phyloP scores from a whole-genome alignment of 2,329 filamentous ascomycete genomes.

The Basipetospora chlamydospora region DNA sequence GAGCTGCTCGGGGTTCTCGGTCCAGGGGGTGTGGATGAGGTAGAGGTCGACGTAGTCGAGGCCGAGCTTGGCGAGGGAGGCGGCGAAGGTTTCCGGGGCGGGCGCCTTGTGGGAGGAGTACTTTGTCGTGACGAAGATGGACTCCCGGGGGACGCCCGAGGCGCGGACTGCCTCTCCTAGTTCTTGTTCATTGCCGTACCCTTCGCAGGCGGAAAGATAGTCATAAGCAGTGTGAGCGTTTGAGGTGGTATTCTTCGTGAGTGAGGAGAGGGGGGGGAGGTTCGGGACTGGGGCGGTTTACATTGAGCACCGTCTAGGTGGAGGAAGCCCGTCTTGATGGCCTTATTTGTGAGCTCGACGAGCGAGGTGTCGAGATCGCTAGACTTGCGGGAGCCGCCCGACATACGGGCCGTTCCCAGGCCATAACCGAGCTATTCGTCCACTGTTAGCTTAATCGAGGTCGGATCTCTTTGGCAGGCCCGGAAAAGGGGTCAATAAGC shows the following conservation, averaged over 20 bases:
- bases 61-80: slow-evolving; percentile 49
- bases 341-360: slow-evolving; percentile 36
- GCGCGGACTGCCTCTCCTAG: slow-evolving; percentile 58
- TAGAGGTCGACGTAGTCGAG: slow-evolving; percentile 62
- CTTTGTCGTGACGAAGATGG: slow-evolving; percentile 57
- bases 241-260: no score
- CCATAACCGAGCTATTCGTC: slow-evolving; percentile 49
- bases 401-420: slow-evolving; percentile 55
- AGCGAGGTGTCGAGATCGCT: slow-evolving; percentile 39
- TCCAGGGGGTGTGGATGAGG: slow-evolving; percentile 44
- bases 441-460: neutral
- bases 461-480: no score
- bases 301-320: slow-evolving; percentile 65
- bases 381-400: slow-evolving; percentile 40
- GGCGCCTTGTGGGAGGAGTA: slow-evolving; percentile 23
- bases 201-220: slow-evolving; percentile 17
- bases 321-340: slow-evolving; percentile 54
- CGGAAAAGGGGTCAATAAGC: no score
- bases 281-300: slow-evolving; percentile 16
- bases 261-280: neutral
- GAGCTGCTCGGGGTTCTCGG: slow-evolving; percentile 28
- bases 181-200: slow-evolving; percentile 52
- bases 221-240: no score
- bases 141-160: slow-evolving; percentile 45
- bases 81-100: slow-evolving; percentile 35